These are phyloP conservation scores for Panicum miliaceum DNA, from an alignment of 176 grass and related monocot species.

Conservation along the genomic window DNA sequence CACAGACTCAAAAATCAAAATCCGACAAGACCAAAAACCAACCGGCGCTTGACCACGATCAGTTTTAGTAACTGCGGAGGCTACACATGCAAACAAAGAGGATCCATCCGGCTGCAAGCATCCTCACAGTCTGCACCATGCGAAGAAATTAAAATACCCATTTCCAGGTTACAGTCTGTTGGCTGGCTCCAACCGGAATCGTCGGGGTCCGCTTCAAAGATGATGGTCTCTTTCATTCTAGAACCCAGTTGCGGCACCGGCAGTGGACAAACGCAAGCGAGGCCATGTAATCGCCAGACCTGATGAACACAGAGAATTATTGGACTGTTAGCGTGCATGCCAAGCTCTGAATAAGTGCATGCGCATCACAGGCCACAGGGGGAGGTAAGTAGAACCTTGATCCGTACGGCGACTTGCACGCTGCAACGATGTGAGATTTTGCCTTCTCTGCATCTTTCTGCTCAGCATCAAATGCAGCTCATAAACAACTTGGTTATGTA, in stretches of 20 bases:
- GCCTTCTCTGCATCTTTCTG: conserved; percentile 64
- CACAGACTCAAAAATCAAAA: not conserved
- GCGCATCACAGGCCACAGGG: not conserved
- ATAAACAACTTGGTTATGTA: not conserved
- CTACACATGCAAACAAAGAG: not conserved
- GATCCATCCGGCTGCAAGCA: not conserved
- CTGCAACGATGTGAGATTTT: conserved; percentile 68
- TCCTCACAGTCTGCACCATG: not conserved
- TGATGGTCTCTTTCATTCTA: conserved; percentile 36
- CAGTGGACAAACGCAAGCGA: conserved; percentile 82
- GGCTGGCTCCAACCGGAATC: not conserved
- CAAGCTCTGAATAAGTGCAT: not conserved
- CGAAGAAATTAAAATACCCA: not conserved
- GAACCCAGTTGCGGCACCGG: conserved; percentile 67
- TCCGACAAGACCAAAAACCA: too few relatives aligned
- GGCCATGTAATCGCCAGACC: conserved; percentile 92
- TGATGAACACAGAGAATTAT: conserved; percentile 50
- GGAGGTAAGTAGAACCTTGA: conserved; percentile 59
- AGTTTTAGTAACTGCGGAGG: not conserved
- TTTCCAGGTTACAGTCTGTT: not conserved
- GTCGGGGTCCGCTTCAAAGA: not conserved
- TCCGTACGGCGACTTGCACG: conserved; percentile 84
- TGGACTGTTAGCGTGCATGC: conserved; percentile 12
- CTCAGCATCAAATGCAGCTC: conserved; percentile 4
- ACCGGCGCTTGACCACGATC: not conserved